Conservation (phyloP, 2,329 filamentous ascomycete species). For the Pleoardoris graminearum region DNA sequence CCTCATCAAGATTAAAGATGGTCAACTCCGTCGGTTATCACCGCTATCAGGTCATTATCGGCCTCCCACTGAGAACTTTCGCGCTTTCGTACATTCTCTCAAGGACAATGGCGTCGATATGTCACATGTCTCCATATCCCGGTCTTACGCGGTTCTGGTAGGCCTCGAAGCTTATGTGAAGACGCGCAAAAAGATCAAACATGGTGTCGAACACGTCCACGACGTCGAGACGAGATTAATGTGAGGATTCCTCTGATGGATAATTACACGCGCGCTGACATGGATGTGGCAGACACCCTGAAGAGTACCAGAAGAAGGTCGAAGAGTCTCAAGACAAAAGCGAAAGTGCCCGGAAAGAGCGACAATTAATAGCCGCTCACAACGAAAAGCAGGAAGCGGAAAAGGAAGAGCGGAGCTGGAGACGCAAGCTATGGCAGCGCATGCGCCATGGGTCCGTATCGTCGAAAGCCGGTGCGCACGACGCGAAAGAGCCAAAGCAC, state of each 20-base stretch:
- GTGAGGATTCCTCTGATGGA: background rate
- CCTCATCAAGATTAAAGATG: conserved; percentile 81
- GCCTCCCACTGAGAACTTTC: conserved; percentile 80
- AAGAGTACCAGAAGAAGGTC: conserved; percentile 55
- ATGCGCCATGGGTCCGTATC: conserved; percentile 26
- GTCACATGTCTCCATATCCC: conserved; percentile 74
- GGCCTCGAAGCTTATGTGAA: conserved; percentile 80
- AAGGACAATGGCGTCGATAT: conserved; percentile 77
- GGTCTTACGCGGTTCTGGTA: conserved; percentile 79
- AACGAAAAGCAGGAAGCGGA: conserved; percentile 53
- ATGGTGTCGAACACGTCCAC: conserved; percentile 53
- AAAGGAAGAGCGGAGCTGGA: conserved; percentile 36
- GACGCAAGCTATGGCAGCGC: conserved; percentile 35
- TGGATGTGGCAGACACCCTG: conserved; percentile 51
- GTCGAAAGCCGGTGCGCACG: conserved; percentile 24
- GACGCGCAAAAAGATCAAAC: conserved; percentile 67
- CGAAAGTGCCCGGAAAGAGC: conserved; percentile 63
- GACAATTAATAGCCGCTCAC: conserved; percentile 52
- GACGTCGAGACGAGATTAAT: conserved; percentile 63
- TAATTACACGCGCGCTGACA: background rate
- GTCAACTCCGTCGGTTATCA: conserved; percentile 72
- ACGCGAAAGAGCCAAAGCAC: conserved; percentile 28
- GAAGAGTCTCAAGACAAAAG: conserved; percentile 61
- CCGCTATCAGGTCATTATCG: conserved; percentile 77
- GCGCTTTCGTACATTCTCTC: conserved; percentile 75